Conservation (phyloP, 495 filamentous ascomycete species). For the Podospora fimiseda region DNA sequence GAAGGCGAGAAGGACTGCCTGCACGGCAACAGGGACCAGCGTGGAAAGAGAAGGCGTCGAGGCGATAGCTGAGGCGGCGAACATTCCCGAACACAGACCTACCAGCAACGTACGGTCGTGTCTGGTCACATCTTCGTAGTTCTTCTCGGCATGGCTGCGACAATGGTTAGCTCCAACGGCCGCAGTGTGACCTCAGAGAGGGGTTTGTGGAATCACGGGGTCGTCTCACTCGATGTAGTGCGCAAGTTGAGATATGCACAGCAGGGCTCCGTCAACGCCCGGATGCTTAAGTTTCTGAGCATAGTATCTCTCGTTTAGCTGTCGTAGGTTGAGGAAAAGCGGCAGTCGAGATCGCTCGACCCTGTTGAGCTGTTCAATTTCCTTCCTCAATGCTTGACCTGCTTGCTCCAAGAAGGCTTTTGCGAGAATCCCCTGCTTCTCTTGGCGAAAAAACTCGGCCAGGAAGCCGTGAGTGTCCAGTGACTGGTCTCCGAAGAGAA, state of each 20-base stretch:
- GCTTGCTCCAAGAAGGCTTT: conserved; percentile 59
- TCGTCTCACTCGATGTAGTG: conserved; percentile 67
- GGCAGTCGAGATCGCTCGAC: conserved; percentile 58
- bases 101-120: conserved; percentile 45
- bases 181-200: conserved; percentile 1
- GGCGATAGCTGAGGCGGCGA: conserved; percentile 66
- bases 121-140: conserved; percentile 38
- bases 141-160: conserved; percentile 39
- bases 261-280: conserved; percentile 59
- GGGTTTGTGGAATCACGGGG: neutral
- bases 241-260: conserved; percentile 64
- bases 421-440: conserved; percentile 58
- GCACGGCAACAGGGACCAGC: conserved; percentile 60
- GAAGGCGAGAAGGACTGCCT: conserved; percentile 68
- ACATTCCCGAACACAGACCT: conserved; percentile 66
- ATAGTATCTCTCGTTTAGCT: conserved; percentile 64
- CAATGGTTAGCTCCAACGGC: conserved; percentile 16
- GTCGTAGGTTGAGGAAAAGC: conserved; percentile 59
- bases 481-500: conserved; percentile 76
- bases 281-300: conserved; percentile 51
- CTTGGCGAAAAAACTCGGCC: conserved; percentile 50
- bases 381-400: conserved; percentile 55
- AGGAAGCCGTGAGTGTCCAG: conserved; percentile 63
- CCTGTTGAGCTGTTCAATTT: conserved; percentile 54
- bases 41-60: conserved; percentile 61